Evolutionary conservation across 169 alveolate genomes (phyloP), one percentile per base, ranked within the genome.

Genomic region (Eimeria necatrix): DNA sequence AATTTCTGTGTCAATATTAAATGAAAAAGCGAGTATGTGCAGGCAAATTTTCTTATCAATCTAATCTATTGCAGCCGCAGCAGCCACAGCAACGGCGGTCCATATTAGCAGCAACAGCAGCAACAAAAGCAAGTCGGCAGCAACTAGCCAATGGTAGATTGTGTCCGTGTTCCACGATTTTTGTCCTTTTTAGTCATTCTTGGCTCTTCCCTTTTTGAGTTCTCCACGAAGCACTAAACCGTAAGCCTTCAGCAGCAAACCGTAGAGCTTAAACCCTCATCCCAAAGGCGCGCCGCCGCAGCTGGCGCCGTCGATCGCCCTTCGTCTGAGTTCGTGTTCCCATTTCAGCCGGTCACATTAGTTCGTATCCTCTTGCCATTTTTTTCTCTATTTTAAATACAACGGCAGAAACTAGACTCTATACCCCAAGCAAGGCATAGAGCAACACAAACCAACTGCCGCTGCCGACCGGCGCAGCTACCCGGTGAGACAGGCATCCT

Each of bases 111-210:
- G 20, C 83, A 71, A 48, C 83, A 8, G 83, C 83, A 71, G 83
- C 83, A 41, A 48, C 83, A 73, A 16, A n/a, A 41, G 52, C 83
- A n/a, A 73, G 56, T 9, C 52, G 68, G 83, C 51, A 16, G 83
- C 68, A 56, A 56, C 68, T 56, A 56, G 68, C 68, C 68, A 56
- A 18, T 56, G 68, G 2, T 56, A 56, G 68, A n/a, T 41, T 26
- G 51, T 7, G 83, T 22, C 24, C 3, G 8, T 73, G 83, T 22
- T 26, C 22, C 48, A 41, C 46, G 48, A 2, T 73, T 14, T 41
- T 73, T 73, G 41, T 32, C 41, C 83, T 41, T 22, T 73, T 22
- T 22, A 41, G 24, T 1, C 74, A 64, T 20, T 9, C 22, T 22
- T 64, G 12, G 26, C 8, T 64, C 22, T 32, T 71, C 68, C 24